phyloP scores from a whole-genome alignment of 2,329 filamentous ascomycete genomes.

The Fusarium sororula region DNA sequence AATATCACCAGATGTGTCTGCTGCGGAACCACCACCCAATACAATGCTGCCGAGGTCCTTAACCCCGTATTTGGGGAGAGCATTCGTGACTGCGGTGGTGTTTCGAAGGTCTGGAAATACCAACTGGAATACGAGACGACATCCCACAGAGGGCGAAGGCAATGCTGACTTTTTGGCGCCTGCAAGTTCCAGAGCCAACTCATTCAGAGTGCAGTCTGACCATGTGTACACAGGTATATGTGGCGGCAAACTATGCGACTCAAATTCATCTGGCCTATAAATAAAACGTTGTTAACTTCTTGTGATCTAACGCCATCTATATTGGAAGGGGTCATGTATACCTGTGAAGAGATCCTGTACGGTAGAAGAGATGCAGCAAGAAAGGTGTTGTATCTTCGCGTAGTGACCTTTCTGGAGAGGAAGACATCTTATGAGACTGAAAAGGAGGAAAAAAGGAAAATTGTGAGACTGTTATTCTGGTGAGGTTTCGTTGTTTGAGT shows the following conservation, averaged over 20 bases:
- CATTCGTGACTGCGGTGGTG: slow-evolving; percentile 39
- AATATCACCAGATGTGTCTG: slow-evolving; percentile 52
- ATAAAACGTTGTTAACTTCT: background rate
- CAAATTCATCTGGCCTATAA: slow-evolving; percentile 76
- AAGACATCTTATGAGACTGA: slow-evolving; percentile 15
- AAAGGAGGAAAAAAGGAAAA: background rate
- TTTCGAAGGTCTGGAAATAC: slow-evolving; percentile 78
- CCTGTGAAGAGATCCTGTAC: slow-evolving; percentile 77
- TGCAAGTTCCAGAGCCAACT: slow-evolving; percentile 81
- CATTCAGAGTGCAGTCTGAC: slow-evolving; percentile 80
- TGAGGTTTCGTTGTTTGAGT: background rate
- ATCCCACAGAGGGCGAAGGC: slow-evolving; percentile 79
- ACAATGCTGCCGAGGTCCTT: slow-evolving; percentile 88
- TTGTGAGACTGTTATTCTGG: background rate
- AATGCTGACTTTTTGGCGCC: slow-evolving; percentile 72
- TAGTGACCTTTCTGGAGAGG: slow-evolving; percentile 53
- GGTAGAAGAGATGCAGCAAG: slow-evolving; percentile 86
- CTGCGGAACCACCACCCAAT: slow-evolving; percentile 67
- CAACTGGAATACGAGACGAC: slow-evolving; percentile 86
- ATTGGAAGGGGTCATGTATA: slow-evolving; percentile 42
- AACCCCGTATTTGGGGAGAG: slow-evolving; percentile 69
- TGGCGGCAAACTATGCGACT: slow-evolving; percentile 65
- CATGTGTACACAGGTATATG: slow-evolving; percentile 88
- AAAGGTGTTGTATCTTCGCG: slow-evolving; percentile 83
- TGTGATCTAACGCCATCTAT: background rate